Base-by-base conservation (phyloP, 768 basidiomycete species). In the Russula brevipes region DNA sequence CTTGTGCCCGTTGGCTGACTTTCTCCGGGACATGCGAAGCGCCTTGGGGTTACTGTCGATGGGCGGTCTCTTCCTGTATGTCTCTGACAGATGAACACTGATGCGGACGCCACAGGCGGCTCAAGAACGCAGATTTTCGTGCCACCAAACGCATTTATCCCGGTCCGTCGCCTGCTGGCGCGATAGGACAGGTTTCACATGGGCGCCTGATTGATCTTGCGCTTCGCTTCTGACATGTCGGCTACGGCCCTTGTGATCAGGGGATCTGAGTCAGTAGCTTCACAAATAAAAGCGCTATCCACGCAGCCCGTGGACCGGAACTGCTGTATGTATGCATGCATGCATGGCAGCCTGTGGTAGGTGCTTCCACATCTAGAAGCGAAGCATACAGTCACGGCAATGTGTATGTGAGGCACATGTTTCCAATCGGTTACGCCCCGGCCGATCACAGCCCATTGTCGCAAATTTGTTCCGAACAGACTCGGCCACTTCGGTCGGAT, bases 181-280 rank as follows among this genome's bases (percentile, higher is more conserved):
- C 46, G 52, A 50, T 59, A 31, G 31, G 45, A 63, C 45, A 24
- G 30, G 62, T 63, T 63, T 64, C 63, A 64, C 63, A 55, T 64
- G 63, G 39, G 54, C 63, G 63, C 19, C 41, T 54, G 63, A 59
- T 55, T 42, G 63, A 60, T 64, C 57, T 55, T 42, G 12, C 19
- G 53, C 24, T 24, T 1, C 24, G 38, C 53, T 47, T 55, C 33
- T 30, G 33, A 24, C 24, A 41, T 49, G 54, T 62, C 54, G 47
- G 61, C 41, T 54, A 60, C 10, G n/a, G 45, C 17, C 63, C 57
- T 50, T 36, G 63, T 64, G 63, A 64, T 64, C 47, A 62, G 63
- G 63, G 24, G 46, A 64, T 58, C 63, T 47, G 57, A 60, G 41
- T 53, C 57, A 30, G 46, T 54, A 30, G 36, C 45, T 58, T 46